phyloP scores from a whole-genome alignment of 768 basidiomycete genomes.

The Rhizopogon salebrosus region DNA sequence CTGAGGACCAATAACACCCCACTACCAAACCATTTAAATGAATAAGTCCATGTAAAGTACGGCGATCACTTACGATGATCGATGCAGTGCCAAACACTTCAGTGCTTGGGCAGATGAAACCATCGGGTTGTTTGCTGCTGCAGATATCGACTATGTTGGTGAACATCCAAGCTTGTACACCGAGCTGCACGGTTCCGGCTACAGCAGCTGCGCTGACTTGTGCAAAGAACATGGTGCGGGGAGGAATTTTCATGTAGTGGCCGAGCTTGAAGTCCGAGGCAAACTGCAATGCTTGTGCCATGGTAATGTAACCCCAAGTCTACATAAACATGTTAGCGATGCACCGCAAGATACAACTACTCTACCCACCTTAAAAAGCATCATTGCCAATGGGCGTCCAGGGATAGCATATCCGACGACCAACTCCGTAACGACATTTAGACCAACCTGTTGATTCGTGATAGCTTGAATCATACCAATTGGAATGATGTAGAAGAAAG shows the following conservation, averaged over 20 bases:
- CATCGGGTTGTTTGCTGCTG: slow-evolving; percentile 17
- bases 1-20: slow-evolving; percentile 66
- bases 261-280: slow-evolving; percentile 74
- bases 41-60: neutral
- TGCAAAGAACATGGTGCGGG: slow-evolving; percentile 61
- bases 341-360: neutral
- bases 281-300: slow-evolving; percentile 63
- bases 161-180: slow-evolving; percentile 61
- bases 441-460: slow-evolving; percentile 72
- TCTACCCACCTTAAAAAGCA: slow-evolving; percentile 68
- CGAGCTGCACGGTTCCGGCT: slow-evolving; percentile 63
- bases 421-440: slow-evolving; percentile 69
- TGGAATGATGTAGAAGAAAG: slow-evolving; percentile 68
- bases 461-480: slow-evolving; percentile 75
- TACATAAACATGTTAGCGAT: slow-evolving; percentile 18
- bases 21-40: slow-evolving; percentile 7
- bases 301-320: slow-evolving; percentile 65
- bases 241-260: slow-evolving; percentile 68
- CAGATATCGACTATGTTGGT: slow-evolving; percentile 33
- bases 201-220: slow-evolving; percentile 61
- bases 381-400: slow-evolving; percentile 70
- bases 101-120: slow-evolving; percentile 26
- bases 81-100: slow-evolving; percentile 49
- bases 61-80: slow-evolving; percentile 39
- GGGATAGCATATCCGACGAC: slow-evolving; percentile 54